These are phyloP conservation scores for Triadica sebifera DNA, from an alignment of 345 rosid species.

Conservation along the genomic window DNA sequence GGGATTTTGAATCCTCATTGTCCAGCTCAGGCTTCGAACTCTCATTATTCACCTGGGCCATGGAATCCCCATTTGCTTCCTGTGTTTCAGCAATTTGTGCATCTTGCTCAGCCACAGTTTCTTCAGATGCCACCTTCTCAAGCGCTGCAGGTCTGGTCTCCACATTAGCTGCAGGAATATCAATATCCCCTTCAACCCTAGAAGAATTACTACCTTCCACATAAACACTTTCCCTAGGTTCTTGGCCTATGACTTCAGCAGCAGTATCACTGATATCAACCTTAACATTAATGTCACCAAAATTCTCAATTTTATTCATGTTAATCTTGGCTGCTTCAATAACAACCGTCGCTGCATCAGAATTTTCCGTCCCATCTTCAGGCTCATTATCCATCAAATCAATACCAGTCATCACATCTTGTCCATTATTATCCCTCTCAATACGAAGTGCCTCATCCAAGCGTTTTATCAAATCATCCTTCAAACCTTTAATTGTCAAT, in stretches of 20 bases:
- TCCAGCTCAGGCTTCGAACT: too few relatives aligned
- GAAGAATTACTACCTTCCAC: constrained; percentile 15
- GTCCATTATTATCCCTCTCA: constrained; percentile 54
- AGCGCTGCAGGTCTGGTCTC: constrained; percentile 24
- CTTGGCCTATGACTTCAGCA: constrained; percentile 29
- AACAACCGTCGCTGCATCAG: constrained; percentile 27
- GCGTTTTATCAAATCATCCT: constrained; percentile 81
- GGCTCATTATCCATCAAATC: constrained; percentile 24
- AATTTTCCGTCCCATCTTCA: constrained; percentile 13
- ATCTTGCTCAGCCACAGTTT: constrained; percentile 34
- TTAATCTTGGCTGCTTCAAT: constrained; percentile 24
- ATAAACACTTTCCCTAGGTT: constrained; percentile 17
- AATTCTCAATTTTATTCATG: constrained; percentile 29
- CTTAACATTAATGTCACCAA: constrained; percentile 39
- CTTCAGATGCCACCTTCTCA: constrained; percentile 36
- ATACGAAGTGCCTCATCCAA: constrained; percentile 65
- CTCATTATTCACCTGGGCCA: too few relatives aligned
- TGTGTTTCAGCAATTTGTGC: constrained; percentile 27
- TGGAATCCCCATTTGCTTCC: constrained; percentile 18
- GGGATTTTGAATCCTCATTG: too few relatives aligned
- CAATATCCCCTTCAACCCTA: constrained; percentile 26
- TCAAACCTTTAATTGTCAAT: constrained; percentile 66
- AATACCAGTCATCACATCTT: constrained; percentile 36
- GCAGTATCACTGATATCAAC: constrained; percentile 43
- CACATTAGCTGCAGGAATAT: constrained; percentile 16